A percentile compares a stretch with the other conserved stretches of the same genome.
These are phyloP conservation scores for Bidens hawaiensis DNA, from an alignment of 140 eudicot species.

Conservation along the genomic window DNA sequence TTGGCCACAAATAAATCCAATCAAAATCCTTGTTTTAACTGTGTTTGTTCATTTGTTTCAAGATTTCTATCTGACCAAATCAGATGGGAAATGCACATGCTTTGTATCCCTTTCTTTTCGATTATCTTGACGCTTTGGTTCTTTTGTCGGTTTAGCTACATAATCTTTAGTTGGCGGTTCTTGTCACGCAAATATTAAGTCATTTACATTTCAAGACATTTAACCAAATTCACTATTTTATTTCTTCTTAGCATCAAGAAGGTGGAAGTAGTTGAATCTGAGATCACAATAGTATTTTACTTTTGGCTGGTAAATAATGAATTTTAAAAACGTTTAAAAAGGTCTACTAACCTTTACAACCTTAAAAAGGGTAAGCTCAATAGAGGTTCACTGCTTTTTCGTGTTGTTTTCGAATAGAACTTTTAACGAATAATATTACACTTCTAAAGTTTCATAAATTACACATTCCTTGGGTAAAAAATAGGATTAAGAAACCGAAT, in stretches of 20 bases:
- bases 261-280: neutral
- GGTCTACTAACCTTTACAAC: too few species aligned
- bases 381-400: too few species aligned
- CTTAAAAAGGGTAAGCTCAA: too few species aligned
- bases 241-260: neutral
- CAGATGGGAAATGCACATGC: conserved; percentile 11
- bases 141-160: neutral
- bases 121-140: conserved; percentile 2
- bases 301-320: too few species aligned
- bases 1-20: conserved; percentile 6
- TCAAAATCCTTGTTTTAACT: neutral
- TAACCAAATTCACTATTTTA: neutral
- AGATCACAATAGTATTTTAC: too few species aligned
- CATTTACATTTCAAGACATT: neutral
- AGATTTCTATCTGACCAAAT: neutral
- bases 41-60: neutral
- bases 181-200: neutral
- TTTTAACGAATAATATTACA: too few species aligned
- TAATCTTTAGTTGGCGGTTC: neutral
- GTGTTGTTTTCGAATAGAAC: too few species aligned
- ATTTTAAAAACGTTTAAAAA: too few species aligned
- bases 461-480: too few species aligned
- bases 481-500: too few species aligned
- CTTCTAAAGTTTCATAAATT: too few species aligned
- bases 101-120: neutral